Conservation (phyloP, 257 asterid genomes). For the Rehmannia glutinosa region DNA sequence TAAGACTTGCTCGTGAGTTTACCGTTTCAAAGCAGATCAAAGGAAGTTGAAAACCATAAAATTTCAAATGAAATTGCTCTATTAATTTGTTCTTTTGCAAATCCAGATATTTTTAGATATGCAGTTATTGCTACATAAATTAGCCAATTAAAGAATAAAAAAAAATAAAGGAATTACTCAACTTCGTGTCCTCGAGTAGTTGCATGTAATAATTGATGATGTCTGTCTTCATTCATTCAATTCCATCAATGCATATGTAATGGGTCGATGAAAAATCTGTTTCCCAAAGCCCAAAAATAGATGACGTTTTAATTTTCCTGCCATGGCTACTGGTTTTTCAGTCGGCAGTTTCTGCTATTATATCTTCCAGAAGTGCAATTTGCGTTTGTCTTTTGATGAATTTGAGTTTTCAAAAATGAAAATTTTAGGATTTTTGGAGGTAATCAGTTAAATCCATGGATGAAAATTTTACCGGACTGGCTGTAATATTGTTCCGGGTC, state of each 20-base stretch:
- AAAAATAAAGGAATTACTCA: constrained; percentile 10
- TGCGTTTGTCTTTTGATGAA: too few relatives aligned
- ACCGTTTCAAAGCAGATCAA: too few relatives aligned
- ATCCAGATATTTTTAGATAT: neutral
- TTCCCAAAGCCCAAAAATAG: neutral
- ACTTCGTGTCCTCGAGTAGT: constrained; percentile 11
- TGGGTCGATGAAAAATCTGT: neutral
- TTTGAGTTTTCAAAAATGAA: too few relatives aligned
- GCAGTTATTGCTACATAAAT: neutral
- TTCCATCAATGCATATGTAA: constrained; percentile 10
- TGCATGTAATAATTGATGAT: constrained; percentile 15
- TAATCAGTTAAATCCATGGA: too few relatives aligned
- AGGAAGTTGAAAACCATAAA: too few relatives aligned
- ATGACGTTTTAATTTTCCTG: neutral
- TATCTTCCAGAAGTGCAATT: too few relatives aligned
- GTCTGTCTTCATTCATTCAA: neutral
- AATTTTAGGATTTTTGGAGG: too few relatives aligned
- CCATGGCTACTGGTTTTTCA: neutral
- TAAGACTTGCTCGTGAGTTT: too few relatives aligned
- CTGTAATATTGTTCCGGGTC: too few relatives aligned
- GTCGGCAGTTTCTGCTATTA: too few relatives aligned
- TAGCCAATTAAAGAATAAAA: constrained; percentile 1
- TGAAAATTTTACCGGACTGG: too few relatives aligned
- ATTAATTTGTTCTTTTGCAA: neutral
- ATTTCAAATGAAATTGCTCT: too few relatives aligned